A percentile compares a stretch with the other conserved stretches of the same genome.
Evolutionary conservation across 169 alveolate genomes (phyloP).

Genomic region (Plasmodium relictum): DNA sequence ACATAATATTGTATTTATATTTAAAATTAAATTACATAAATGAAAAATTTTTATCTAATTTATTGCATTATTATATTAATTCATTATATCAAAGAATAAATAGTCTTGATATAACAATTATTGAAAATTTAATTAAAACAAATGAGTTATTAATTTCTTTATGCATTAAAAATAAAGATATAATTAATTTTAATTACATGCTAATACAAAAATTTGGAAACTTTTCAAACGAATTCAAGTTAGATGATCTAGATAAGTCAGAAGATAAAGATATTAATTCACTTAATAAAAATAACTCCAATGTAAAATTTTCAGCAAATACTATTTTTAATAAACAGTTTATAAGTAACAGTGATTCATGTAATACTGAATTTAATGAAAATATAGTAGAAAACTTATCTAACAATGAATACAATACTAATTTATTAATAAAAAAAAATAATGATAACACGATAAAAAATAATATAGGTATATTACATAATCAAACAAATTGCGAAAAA

Average conservation of each 20-base stretch:
- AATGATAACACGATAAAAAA: not conserved
- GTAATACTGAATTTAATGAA: not conserved
- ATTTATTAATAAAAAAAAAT: not conserved
- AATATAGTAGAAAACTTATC: not conserved
- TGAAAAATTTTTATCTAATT: constrained; percentile 35
- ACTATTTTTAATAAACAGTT: not conserved
- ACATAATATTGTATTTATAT: constrained; percentile 50
- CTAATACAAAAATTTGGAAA: constrained; percentile 37
- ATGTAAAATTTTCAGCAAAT: not conserved
- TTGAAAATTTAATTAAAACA: constrained; percentile 31
- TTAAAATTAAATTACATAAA: constrained; percentile 35
- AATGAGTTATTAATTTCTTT: constrained; percentile 54
- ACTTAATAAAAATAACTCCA: constrained; percentile 3
- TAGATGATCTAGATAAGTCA: not conserved
- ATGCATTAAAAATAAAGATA: constrained; percentile 57
- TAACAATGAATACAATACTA: not conserved
- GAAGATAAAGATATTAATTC: not conserved
- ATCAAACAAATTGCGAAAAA: not conserved
- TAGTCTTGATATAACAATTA: not conserved
- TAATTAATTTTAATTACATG: constrained; percentile 42
- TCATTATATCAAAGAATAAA: constrained; percentile 30
- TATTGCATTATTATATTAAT: constrained; percentile 8
- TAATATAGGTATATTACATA: not conserved
- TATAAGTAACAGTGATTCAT: not conserved
- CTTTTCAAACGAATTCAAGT: constrained; percentile 17